A percentile compares a stretch with the other conserved stretches of the same genome.
Conservation (phyloP, 176 grass and related monocot genomes). For the Triticum aestivum region DNA sequence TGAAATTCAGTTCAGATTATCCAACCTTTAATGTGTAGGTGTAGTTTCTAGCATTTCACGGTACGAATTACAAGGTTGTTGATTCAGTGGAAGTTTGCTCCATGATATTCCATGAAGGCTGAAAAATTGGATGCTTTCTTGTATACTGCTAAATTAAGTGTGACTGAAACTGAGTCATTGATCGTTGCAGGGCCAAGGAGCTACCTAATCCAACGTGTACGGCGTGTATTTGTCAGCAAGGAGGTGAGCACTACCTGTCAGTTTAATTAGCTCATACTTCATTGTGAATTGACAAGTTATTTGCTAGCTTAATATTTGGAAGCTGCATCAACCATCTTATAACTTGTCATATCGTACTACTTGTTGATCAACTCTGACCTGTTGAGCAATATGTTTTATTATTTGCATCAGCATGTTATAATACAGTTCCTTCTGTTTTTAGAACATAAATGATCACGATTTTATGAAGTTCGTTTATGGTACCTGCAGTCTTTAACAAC, state of each 20-base stretch:
- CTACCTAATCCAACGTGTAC: conserved; percentile 46
- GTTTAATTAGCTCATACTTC: neutral
- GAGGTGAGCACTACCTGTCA: conserved; percentile 23
- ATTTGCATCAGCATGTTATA: neutral
- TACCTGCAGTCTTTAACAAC: neutral
- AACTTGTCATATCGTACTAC: neutral
- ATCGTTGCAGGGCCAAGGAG: conserved; percentile 44
- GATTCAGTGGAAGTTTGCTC: neutral
- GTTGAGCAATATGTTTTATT: neutral
- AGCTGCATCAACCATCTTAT: neutral
- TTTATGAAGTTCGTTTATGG: neutral
- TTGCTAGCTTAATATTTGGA: neutral
- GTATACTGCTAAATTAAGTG: conserved; percentile 14
- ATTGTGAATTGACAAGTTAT: neutral
- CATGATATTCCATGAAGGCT: neutral
- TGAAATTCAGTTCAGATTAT: neutral
- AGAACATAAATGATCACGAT: neutral
- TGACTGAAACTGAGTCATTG: neutral
- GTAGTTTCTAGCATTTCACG: conserved; percentile 6
- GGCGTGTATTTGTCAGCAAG: conserved; percentile 55
- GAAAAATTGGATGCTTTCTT: neutral
- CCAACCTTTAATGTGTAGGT: neutral
- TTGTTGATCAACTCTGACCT: neutral
- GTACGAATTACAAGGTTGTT: neutral
- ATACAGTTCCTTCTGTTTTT: neutral